Conservation (phyloP, 805 yeast species). For the Candida koratica region DNA sequence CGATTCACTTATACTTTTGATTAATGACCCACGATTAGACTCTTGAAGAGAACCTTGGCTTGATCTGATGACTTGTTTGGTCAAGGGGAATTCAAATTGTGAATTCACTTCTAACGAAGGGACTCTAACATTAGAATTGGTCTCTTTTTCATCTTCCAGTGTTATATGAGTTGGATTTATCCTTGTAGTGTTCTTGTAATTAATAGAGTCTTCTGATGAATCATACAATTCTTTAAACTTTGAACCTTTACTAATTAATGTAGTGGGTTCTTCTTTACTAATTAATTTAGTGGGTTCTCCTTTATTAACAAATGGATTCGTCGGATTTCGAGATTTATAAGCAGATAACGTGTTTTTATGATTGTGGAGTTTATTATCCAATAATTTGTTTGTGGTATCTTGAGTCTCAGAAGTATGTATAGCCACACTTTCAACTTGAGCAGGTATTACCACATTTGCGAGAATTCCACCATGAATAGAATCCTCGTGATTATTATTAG, state of each 20-base stretch:
- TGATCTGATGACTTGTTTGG: not conserved
- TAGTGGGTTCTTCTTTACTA: not conserved
- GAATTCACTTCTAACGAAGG: slow-evolving; percentile 25
- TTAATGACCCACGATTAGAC: slow-evolving; percentile 5
- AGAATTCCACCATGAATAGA: slow-evolving; percentile 6
- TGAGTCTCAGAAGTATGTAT: slow-evolving; percentile 3
- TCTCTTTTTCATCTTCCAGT: not conserved
- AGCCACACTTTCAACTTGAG: not conserved
- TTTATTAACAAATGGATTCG: no score
- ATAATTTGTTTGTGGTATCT: no score
- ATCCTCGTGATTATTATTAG: no score
- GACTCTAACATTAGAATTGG: slow-evolving; percentile 4
- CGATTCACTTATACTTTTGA: slow-evolving; percentile 6
- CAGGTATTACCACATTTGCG: not conserved
- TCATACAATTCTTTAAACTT: slow-evolving; percentile 13
- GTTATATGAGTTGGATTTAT: not conserved
- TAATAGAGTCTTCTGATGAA: slow-evolving; percentile 11
- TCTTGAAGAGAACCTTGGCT: slow-evolving; percentile 6
- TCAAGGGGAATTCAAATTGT: slow-evolving; percentile 27
- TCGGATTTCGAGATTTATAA: no score
- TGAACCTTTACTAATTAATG: no score
- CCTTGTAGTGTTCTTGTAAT: not conserved
- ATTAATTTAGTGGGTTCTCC: slow-evolving; percentile 1
- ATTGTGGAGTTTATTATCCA: no score
- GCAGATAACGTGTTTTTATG: no score